Percentiles rank a stretch among this genome's conserved stretches.
These are phyloP conservation scores for Auriculariales sp. DNA, from an alignment of 768 basidiomycete genomes.

Conservation along the genomic window DNA sequence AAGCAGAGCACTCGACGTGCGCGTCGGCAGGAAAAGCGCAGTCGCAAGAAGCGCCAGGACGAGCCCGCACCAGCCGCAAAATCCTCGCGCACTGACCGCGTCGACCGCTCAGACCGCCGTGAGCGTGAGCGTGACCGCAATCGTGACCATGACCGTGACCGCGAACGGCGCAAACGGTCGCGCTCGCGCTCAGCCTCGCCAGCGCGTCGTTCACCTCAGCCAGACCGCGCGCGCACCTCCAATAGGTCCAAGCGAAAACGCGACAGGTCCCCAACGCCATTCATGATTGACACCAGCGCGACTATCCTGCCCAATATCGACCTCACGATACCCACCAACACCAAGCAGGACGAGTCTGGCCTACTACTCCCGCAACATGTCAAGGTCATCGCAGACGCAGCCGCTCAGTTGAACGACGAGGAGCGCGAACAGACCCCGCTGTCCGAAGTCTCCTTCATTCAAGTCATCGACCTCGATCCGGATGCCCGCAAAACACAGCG, in stretches of 20 bases:
- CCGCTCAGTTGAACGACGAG: slow-evolving; percentile 25
- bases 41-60: background rate
- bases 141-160: background rate
- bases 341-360: background rate
- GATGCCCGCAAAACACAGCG: slow-evolving; percentile 31
- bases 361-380: slow-evolving; percentile 63
- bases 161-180: background rate
- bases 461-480: slow-evolving; percentile 60
- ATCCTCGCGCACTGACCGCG: background rate
- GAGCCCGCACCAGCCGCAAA: background rate
- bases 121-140: background rate
- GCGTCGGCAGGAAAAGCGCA: background rate
- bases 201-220: no score
- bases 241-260: background rate
- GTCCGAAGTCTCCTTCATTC: slow-evolving; percentile 27
- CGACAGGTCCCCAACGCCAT: background rate
- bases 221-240: background rate
- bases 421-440: slow-evolving; percentile 1
- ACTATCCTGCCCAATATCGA: background rate
- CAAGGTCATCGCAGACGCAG: slow-evolving; percentile 27
- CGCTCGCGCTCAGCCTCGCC: background rate
- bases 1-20: no score
- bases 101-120: background rate
- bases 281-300: background rate
- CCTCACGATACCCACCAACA: background rate